Evolutionary conservation across 2,329 filamentous ascomycete genomes (phyloP), one percentile per base, ranked within the genome.

Genomic region (Aulographum hederae): DNA sequence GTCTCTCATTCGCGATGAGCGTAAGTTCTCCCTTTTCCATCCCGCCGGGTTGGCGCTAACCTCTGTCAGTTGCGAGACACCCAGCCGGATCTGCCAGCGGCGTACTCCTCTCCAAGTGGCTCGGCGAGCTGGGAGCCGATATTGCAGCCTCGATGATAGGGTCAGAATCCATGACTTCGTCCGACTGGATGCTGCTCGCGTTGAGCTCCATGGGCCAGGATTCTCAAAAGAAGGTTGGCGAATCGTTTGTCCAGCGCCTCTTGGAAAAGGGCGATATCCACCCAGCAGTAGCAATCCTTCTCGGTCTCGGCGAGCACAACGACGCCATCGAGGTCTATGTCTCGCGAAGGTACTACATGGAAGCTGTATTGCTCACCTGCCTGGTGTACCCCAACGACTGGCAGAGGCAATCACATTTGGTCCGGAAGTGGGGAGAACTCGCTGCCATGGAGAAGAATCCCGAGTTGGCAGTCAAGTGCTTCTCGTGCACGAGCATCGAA

Each of bases 301-400:
- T 98, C 20, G 84, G 85, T 11, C 73, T 98, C 53, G 85, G 85
- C 2, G 86, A 95, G 47, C 65, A 80, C 43, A 86, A 91, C 40
- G 86, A 98, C 50, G 89, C 89, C 1, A 85, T 98, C 37, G 89
- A 98, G 52, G 78, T 94, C 18, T 98, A 98, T 45, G 72, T 93
- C 19, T 93, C 85, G 8, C 82, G 89, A 40, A 82, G 77, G 51
- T 75, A 76, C 45, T 92, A 77, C 50, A 79, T 98, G 76, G 89
- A 98, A 55, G 86, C 89, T 2, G 65, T 95, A 19, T 68, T 98
- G 11, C 65, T 98, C 40, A 79, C 84, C 1, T 91, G 82, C 44
- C 62, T 94, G 10, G 68, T 78, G 17, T 82, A 77, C 44, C 84
- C 86, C 1, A 60, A 66, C 1, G 85, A 94, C 37, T 98, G 89